Evolutionary conservation across 2,329 filamentous ascomycete species (phyloP), one percentile per base, ranked within the genome.

Genomic region (Talaromyces pinophilus): DNA sequence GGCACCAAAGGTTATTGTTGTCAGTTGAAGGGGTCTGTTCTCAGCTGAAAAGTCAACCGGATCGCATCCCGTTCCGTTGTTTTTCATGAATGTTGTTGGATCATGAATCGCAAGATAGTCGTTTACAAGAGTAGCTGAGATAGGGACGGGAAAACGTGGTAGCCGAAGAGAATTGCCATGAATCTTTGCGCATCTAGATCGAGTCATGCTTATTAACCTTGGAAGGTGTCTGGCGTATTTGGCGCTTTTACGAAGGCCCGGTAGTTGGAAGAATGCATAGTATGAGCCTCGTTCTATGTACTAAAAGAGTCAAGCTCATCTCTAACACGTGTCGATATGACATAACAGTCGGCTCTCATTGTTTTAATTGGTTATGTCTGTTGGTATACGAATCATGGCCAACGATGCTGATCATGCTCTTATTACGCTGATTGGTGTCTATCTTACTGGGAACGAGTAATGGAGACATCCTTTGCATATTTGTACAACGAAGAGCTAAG

Each of bases 281-380:
- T n/a, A n/a, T n/a, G n/a, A n/a, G n/a, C 40, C 40, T 46, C 8
- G 35, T n/a, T 40, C 2, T 17, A 22, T 25, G 54, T 35, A 62
- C 60, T 6, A 10, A 62, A 62, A 19, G n/a, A 40, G 60, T 28
- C 44, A 62, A 52, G 60, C 46, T 7, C n/a, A n/a, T n/a, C n/a
- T n/a, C n/a, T n/a, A n/a, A 42, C 60, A 62, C 60, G 46, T 54
- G 60, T 62, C 46, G 35, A n/a, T 13, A 62, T 22, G 25, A 62
- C 60, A 40, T 4, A 38, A 57, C 19, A 8, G 6, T 3, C 19
- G 3, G 3, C 2, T 40, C 5, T 40, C 54, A 40, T 11, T 19
- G 19, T 15, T 8, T 10, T 35, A 19, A 52, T 62, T 62, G 46
- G 60, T 11, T 25, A 11, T 40, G 7, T 15, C 19, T 30, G 1